Base-by-base conservation (phyloP, 1,284 basidiomycete species). In the Chondrostereum purpureum region DNA sequence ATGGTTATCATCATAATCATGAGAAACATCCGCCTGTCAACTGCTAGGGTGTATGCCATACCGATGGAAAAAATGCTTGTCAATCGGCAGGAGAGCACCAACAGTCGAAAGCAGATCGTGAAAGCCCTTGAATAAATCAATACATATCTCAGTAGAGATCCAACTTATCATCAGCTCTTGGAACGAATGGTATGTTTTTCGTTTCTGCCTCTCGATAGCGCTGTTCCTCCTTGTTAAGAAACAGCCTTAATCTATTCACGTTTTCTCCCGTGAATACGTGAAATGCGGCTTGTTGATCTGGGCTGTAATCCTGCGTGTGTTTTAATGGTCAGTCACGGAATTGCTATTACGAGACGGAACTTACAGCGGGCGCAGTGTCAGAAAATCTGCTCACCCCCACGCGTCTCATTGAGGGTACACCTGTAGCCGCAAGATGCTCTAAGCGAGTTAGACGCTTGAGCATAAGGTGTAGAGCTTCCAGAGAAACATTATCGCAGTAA, bases 231-330 rank as follows among this genome's bases (percentile, higher is more conserved):
- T 84, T 82, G 59, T 82, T 75, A 50, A 85, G 53, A 58, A 84
- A 85, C 20, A 53, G 58, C 44, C 87, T 70, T 17, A 97, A 67
- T 8, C 77, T 75, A 10, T 57, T 60, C 5, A 97, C 73, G 22
- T 87, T 88, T 38, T 75, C 68, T 18, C 85, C 86, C 12, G 75
- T 85, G 58, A 91, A 97, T 22, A 92, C 92, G 54, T 89, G 85
- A 63, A 90, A 94, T 5, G 79, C 78, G 1, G 79, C 73, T 52
- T 78, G 73, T 58, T 92, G 75, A 52, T 69, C 85, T 48, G 76
- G 72, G 36, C 80, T 73, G 49, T 65, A 59, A 45, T 63, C 59
- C 78, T 80, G 45, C 27, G 13, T 18, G n/a, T 40, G 5, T 23
- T 22, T 45, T 36, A 49, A 44, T 47, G 42, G 49, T 45, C n/a